Base-by-base conservation (phyloP, 2,329 filamentous ascomycete genomes). In the Trichoderma koningiopsis region DNA sequence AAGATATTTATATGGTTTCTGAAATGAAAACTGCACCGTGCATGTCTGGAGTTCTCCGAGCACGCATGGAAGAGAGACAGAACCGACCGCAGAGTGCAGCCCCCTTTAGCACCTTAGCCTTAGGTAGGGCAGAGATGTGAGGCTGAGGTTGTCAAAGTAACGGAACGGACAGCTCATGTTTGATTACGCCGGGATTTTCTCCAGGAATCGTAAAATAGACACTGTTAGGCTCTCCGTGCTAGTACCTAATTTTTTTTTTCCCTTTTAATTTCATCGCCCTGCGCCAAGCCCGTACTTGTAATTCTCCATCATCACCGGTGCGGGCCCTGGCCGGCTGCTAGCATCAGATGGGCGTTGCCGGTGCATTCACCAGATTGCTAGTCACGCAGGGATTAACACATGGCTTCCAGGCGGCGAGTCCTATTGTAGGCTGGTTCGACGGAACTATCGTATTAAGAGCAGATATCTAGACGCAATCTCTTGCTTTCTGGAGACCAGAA, bases 21-120 rank as follows among this genome's bases (percentile, higher is more conserved):
- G 31, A 64, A 64, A 55, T 64, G 61, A 64, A 64, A n/a, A 4
- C 47, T 55, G 61, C 49, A 4, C 49, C n/a, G 49, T 31, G 11
- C 22, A 64, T 49, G 47, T 37, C n/a, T 33, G 49, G 33, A 24
- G 22, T 63, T 64, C 31, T 64, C 49, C 47, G 49, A 29, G 33
- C 4, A 55, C 53, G 35, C 19, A 19, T 24, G 33, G 22, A 11
- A 37, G 61, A 37, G 61, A 37, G 31, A 53, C 29, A 14, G 4
- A 22, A 8, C 33, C 33, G 33, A 27, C 35, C 14, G 47, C 47
- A 24, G 24, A 13, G 24, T 55, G 22, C 52, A 55, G 27, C 52
- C 27, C 52, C 52, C 24, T 27, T 27, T 55, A 49, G 47, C 22
- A 24, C 47, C 40, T 43, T 43, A 43, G 40, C 47, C 40, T 43